These are phyloP conservation scores for Alternaria infectoria DNA, from an alignment of 2,329 filamentous ascomycete genomes.

Conservation along the genomic window DNA sequence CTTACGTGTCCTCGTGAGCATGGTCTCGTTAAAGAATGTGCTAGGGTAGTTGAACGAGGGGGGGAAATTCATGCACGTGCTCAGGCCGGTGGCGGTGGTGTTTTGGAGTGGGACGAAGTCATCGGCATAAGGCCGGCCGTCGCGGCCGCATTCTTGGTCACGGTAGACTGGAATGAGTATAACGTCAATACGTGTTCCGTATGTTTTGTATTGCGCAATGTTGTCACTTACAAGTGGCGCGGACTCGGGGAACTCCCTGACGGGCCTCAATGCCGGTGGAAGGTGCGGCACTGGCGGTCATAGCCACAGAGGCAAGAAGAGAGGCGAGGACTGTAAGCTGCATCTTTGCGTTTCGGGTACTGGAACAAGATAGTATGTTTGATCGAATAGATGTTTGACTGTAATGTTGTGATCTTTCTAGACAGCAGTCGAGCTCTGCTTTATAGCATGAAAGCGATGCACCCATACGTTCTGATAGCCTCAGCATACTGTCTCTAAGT, in stretches of 20 bases:
- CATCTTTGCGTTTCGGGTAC: background rate
- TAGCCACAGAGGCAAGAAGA: conserved; percentile 1
- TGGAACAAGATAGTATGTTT: background rate
- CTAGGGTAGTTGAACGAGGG: conserved; percentile 6
- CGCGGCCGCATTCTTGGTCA: background rate
- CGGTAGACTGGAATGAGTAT: background rate
- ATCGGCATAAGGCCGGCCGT: conserved; percentile 3
- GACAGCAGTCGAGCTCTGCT: background rate
- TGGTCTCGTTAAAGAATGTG: conserved; percentile 7
- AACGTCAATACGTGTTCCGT: background rate
- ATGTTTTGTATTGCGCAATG: background rate
- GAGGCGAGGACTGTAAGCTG: conserved; percentile 1
- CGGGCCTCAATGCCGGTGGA: background rate
- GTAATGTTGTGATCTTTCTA: background rate
- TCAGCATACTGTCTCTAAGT: background rate
- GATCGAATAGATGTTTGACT: background rate
- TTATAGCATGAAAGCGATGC: background rate
- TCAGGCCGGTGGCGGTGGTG: background rate
- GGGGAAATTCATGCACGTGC: conserved; percentile 8
- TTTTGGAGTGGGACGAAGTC: conserved; percentile 3
- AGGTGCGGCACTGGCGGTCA: conserved; percentile 4
- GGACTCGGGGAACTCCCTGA: conserved; percentile 12
- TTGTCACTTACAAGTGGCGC: conserved; percentile 6
- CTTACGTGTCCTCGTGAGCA: background rate
- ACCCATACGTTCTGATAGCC: background rate